phyloP scores from a whole-genome alignment of 192 early-diverging fungal species.

The Physocladia obscura region DNA sequence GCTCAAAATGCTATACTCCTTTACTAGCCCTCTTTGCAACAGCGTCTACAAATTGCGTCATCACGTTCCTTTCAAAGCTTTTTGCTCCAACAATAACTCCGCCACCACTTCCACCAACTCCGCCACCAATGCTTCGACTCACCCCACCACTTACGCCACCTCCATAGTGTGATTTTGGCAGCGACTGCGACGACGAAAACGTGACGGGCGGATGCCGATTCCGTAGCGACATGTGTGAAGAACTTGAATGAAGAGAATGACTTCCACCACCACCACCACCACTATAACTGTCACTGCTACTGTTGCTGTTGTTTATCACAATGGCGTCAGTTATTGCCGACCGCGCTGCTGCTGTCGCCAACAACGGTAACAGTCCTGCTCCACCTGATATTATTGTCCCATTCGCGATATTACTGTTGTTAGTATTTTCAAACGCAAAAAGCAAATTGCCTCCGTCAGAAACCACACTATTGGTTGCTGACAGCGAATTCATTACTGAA shows the following conservation, averaged over 20 bases:
- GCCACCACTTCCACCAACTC: neutral
- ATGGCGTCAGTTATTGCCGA: neutral
- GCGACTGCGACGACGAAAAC: neutral
- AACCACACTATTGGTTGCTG: neutral
- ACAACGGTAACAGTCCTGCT: neutral
- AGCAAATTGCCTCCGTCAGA: too few relatives aligned
- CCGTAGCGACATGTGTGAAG: neutral
- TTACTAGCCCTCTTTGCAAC: constrained; percentile 13
- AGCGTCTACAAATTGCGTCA: constrained; percentile 24
- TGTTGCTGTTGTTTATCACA: neutral
- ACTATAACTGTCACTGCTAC: constrained; percentile 1
- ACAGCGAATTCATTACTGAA: neutral
- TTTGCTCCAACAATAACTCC: neutral
- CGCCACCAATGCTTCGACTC: neutral
- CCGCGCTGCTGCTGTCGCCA: neutral
- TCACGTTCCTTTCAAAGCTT: constrained; percentile 14
- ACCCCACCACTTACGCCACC: neutral
- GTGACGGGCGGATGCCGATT: neutral
- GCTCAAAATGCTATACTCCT: too few relatives aligned
- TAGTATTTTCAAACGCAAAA: neutral
- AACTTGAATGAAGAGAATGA: too few relatives aligned
- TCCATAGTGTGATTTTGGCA: constrained; percentile 1
- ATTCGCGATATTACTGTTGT: too few relatives aligned
- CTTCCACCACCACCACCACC: neutral
- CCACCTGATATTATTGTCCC: neutral